Conservation (phyloP, 2,329 filamentous ascomycete genomes). For the Fonsecaea nubica region DNA sequence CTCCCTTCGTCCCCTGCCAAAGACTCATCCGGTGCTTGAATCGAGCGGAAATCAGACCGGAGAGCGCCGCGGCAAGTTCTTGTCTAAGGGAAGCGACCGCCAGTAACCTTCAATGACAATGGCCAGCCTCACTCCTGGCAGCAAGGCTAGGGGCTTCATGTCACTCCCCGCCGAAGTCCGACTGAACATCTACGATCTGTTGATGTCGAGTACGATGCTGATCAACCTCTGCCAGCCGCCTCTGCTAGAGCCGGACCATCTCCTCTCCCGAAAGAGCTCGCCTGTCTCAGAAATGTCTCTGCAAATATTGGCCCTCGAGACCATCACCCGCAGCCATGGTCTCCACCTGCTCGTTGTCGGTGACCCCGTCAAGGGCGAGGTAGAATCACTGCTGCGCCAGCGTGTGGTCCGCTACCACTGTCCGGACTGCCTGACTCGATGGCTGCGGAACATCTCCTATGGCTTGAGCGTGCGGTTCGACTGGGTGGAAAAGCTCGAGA, state of each 20-base stretch:
- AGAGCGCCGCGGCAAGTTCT: not conserved
- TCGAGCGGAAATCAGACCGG: not conserved
- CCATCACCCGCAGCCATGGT: conserved; percentile 29
- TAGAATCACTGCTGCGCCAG: conserved; percentile 15
- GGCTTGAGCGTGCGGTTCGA: not conserved
- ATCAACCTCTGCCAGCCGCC: conserved; percentile 25
- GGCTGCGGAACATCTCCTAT: not conserved
- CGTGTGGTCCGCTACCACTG: conserved; percentile 30
- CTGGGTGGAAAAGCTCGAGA: not conserved
- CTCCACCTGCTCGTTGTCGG: conserved; percentile 28
- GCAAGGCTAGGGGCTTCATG: conserved; percentile 20
- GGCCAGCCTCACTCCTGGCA: conserved; percentile 11
- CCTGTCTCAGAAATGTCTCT: conserved; percentile 19
- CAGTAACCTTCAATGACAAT: not conserved
- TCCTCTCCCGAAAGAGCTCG: not conserved
- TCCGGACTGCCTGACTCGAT: conserved; percentile 14
- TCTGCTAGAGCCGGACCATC: not conserved
- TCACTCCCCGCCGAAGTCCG: conserved; percentile 28
- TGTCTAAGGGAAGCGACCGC: not conserved
- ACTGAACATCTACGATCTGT: conserved; percentile 31
- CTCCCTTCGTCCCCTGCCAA: not conserved
- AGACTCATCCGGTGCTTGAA: not conserved
- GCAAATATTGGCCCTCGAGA: conserved; percentile 21
- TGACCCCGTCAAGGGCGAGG: conserved; percentile 18
- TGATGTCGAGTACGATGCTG: conserved; percentile 24